phyloP scores from a whole-genome alignment of 345 rosid species.

The Eucalyptus erythrocorys region DNA sequence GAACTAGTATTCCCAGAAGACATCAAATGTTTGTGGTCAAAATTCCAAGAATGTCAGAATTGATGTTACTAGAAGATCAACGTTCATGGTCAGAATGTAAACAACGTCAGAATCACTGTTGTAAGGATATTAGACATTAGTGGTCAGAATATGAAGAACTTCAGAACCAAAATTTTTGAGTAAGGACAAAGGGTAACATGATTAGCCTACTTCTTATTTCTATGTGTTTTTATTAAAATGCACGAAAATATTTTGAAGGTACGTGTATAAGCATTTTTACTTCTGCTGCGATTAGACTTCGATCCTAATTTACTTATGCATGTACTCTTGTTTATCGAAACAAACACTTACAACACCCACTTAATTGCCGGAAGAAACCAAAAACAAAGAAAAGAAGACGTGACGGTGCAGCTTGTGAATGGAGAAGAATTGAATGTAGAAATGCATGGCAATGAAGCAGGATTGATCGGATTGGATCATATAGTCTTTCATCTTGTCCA shows the following conservation, averaged over 20 bases:
- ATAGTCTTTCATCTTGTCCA: background rate
- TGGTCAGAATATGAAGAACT: too few relatives aligned
- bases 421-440: background rate
- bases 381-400: background rate
- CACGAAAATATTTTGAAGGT: too few relatives aligned
- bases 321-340: too few relatives aligned
- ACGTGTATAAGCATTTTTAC: too few relatives aligned
- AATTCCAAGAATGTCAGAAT: fast-evolving
- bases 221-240: too few relatives aligned
- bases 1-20: fast-evolving
- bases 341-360: background rate
- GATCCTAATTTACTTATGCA: too few relatives aligned
- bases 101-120: too few relatives aligned
- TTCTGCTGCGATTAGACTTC: fast-evolving
- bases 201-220: too few relatives aligned
- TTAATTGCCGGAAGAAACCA: background rate
- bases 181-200: too few relatives aligned
- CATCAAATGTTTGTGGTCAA: fast-evolving
- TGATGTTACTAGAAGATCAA: too few relatives aligned
- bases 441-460: background rate
- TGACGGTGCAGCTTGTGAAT: background rate
- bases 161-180: too few relatives aligned
- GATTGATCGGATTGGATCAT: background rate
- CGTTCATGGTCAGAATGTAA: too few relatives aligned
- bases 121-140: fast-evolving